Evolutionary conservation across 2,329 filamentous ascomycete genomes (phyloP).

Genomic region (Curvularia sp.): DNA sequence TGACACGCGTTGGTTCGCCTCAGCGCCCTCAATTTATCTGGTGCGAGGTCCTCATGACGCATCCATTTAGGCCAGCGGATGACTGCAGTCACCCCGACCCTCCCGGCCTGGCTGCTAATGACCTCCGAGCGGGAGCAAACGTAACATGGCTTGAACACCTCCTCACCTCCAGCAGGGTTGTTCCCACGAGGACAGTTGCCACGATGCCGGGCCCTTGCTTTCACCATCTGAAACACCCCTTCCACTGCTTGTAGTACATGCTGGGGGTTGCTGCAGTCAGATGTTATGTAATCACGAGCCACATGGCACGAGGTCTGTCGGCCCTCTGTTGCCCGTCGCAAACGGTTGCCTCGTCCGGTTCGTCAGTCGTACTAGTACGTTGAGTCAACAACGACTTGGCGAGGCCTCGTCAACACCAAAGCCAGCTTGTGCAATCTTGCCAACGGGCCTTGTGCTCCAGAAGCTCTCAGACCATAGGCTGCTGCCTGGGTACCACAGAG

Average conservation of each 20-base stretch:
- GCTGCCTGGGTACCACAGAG: constrained; percentile 34
- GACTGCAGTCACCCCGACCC: constrained; percentile 13
- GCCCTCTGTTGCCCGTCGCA: background rate
- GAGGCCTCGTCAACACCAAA: constrained; percentile 9
- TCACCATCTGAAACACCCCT: constrained; percentile 40
- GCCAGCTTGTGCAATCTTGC: constrained; percentile 32
- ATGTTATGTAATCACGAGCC: constrained; percentile 5
- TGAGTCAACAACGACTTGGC: background rate
- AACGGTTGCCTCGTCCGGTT: background rate
- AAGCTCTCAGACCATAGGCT: constrained; percentile 26
- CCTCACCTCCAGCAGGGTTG: constrained; percentile 3
- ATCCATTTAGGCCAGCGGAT: constrained; percentile 13
- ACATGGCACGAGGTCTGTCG: background rate
- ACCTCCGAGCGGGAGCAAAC: constrained; percentile 10
- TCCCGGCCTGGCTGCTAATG: constrained; percentile 6
- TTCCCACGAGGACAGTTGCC: constrained; percentile 33
- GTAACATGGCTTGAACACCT: constrained; percentile 14
- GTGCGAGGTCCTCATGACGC: constrained; percentile 13
- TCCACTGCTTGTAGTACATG: constrained; percentile 15
- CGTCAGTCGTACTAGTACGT: background rate
- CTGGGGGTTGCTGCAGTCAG: constrained; percentile 11
- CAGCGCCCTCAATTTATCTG: constrained; percentile 14
- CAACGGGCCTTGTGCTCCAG: constrained; percentile 26
- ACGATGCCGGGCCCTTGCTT: constrained; percentile 37
- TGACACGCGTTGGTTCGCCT: constrained; percentile 17